A percentile compares a stretch with the other conserved stretches of the same genome.
phyloP scores from a whole-genome alignment of 2,329 filamentous ascomycete species.

The Emergomyces orientalis region DNA sequence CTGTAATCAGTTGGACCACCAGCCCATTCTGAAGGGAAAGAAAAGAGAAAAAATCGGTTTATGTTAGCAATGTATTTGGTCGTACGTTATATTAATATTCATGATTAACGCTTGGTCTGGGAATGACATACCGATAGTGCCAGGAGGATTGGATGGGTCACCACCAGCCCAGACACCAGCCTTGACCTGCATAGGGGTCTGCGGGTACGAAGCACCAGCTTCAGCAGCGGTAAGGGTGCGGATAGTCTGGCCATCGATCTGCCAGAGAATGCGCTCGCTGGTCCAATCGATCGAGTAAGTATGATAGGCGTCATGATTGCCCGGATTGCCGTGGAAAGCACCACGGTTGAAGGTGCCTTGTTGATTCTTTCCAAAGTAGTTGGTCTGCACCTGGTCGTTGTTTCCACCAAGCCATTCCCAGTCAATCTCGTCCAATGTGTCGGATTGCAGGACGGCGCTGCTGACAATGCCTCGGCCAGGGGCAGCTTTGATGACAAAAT shows the following conservation, averaged over 20 bases:
- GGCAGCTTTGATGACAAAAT: constrained; percentile 75
- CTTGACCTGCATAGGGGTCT: constrained; percentile 91
- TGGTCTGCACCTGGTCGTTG: constrained; percentile 72
- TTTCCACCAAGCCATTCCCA: constrained; percentile 89
- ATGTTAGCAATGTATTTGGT: background rate
- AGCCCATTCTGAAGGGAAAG: constrained; percentile 56
- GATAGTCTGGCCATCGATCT: constrained; percentile 66
- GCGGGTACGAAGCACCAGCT: constrained; percentile 74
- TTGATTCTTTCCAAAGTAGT: constrained; percentile 93
- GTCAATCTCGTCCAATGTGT: constrained; percentile 91
- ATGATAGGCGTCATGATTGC: constrained; percentile 66
- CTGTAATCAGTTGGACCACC: constrained; percentile 76
- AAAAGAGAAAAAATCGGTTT: constrained; percentile 4
- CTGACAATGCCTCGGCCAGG: constrained; percentile 88
- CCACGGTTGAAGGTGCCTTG: constrained; percentile 81
- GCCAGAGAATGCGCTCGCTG: constrained; percentile 72
- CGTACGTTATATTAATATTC: background rate
- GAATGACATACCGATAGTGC: constrained; percentile 56
- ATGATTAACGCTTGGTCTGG: background rate
- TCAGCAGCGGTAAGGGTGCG: constrained; percentile 63
- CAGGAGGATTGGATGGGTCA: constrained; percentile 65
- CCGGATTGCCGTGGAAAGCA: constrained; percentile 59
- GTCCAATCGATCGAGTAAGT: constrained; percentile 94
- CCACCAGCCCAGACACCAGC: constrained; percentile 89
- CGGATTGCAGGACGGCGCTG: constrained; percentile 82